Evolutionary conservation across 1,284 basidiomycete genomes (phyloP), one percentile per base, ranked within the genome.

Genomic region (Porodaedalea pini): DNA sequence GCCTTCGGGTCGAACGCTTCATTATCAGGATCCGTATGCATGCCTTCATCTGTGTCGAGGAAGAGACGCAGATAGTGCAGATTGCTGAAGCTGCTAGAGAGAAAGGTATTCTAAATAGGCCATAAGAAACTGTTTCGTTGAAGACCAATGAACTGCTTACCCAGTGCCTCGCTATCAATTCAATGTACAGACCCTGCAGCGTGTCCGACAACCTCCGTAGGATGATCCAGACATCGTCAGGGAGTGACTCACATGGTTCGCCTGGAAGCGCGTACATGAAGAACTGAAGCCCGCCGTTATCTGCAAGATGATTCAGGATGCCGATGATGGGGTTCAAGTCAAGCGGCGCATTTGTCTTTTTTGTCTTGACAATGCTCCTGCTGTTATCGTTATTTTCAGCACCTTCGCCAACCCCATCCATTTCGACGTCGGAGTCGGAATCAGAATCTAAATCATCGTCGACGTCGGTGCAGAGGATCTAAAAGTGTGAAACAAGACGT

Each of bases 251-350:
- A 4, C 13, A 23, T 25, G 57, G 47, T 21, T 58, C 51, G 27
- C 51, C 51, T 21, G 44, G 57, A 13, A 58, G 37, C 15, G 57
- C 57, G 50, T 58, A 58, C 37, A 54, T 58, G 45, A 58, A 58
- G 47, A 54, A 58, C 29, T 41, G 39, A 2, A 58, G 19, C 19
- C 25, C 31, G 32, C 45, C 47, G 23, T 43, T 10, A 23, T 50
- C 39, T 23, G 51, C 57, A 21, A 58, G 29, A 13, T 49, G 29
- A 39, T 48, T 58, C 23, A 58, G 32, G 39, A 50, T 54, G 8
- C 23, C 34, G 13, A 4, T 29, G 25, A 25, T 39, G n/a, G 21
- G 6, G 3, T 17, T 41, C 45, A 40, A n/a, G 47, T 37, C 27
- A 17, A 39, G 7, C 13, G 29, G 37, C 15, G 15, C 19, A n/a